Conservation (phyloP, 2,329 filamentous ascomycete species). For the Didymella sp. region DNA sequence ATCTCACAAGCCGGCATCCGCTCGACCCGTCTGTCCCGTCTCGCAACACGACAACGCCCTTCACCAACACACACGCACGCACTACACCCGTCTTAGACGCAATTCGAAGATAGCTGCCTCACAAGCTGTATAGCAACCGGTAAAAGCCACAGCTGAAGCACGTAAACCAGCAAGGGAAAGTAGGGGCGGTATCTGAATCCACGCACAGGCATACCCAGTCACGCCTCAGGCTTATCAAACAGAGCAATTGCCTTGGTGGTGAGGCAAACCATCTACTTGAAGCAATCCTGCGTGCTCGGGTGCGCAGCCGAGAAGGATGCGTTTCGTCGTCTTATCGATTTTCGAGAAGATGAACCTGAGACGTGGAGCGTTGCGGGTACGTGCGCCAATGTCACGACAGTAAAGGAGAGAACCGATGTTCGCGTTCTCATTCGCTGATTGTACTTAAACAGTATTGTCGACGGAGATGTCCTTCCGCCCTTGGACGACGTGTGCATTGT, state of each 20-base stretch:
- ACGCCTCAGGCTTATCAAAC: constrained; percentile 7
- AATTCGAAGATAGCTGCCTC: constrained; percentile 1
- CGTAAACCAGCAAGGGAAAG: not conserved
- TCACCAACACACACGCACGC: not conserved
- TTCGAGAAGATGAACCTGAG: not conserved
- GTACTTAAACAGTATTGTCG: too few relatives aligned
- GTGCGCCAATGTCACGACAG: constrained; percentile 5
- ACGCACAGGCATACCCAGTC: not conserved
- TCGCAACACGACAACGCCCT: not conserved
- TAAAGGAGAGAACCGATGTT: not conserved
- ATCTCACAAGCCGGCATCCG: not conserved
- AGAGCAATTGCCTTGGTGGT: not conserved
- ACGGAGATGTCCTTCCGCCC: not conserved
- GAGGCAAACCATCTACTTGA: not conserved
- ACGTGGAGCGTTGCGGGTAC: constrained; percentile 1
- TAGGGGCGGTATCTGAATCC: not conserved
- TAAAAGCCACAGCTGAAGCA: constrained; percentile 1
- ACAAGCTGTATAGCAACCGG: not conserved
- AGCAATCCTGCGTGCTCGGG: not conserved
- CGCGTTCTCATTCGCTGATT: not conserved
- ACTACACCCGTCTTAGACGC: not conserved
- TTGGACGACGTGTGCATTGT: not conserved
- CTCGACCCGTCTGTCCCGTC: constrained; percentile 3
- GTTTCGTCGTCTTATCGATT: constrained; percentile 1
- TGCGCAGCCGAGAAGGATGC: not conserved